Evolutionary conservation across 2,329 filamentous ascomycete genomes (phyloP).

Genomic region (Cytospora chrysosperma): DNA sequence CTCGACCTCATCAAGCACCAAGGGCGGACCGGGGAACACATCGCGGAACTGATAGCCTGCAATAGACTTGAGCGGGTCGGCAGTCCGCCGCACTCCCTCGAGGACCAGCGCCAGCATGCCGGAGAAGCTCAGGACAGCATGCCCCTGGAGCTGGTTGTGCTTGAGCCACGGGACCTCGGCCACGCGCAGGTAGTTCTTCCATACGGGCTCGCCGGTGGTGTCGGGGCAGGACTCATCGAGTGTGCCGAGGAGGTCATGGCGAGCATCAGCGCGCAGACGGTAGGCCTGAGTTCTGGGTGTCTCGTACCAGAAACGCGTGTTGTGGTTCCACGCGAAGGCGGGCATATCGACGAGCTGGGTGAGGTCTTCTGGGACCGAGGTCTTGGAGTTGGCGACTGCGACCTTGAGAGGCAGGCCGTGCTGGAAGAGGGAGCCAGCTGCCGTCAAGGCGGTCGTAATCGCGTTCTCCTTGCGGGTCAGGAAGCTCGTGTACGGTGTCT

Average conservation of each 20-base stretch:
- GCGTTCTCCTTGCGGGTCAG: slow-evolving; percentile 15
- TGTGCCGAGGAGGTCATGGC: slow-evolving; percentile 18
- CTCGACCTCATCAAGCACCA: slow-evolving; percentile 4
- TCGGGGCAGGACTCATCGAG: slow-evolving; percentile 11
- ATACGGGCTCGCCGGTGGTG: slow-evolving; percentile 25
- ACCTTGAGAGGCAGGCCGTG: slow-evolving; percentile 12
- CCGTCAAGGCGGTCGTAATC: not conserved
- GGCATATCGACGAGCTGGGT: slow-evolving; percentile 39
- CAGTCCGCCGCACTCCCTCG: slow-evolving; percentile 2
- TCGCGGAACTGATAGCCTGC: slow-evolving; percentile 12
- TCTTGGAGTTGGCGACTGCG: slow-evolving; percentile 5
- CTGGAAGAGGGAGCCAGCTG: slow-evolving; percentile 6
- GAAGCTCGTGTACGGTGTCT: slow-evolving; percentile 3
- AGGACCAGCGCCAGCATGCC: slow-evolving; percentile 9
- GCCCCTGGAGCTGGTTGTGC: slow-evolving; percentile 33
- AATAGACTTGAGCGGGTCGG: slow-evolving; percentile 5
- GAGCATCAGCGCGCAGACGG: slow-evolving; percentile 1
- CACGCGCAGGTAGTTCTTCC: slow-evolving; percentile 8
- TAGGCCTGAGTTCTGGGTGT: slow-evolving; percentile 26
- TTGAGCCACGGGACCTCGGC: slow-evolving; percentile 31
- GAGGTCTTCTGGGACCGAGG: slow-evolving; percentile 19
- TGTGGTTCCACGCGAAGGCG: slow-evolving; percentile 48
- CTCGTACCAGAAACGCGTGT: slow-evolving; percentile 41
- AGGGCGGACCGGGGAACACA: slow-evolving; percentile 6
- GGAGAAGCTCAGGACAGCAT: slow-evolving; percentile 1